Evolutionary conservation across 2,329 filamentous ascomycete species (phyloP).

Genomic region (Pseudogymnoascus sp.): DNA sequence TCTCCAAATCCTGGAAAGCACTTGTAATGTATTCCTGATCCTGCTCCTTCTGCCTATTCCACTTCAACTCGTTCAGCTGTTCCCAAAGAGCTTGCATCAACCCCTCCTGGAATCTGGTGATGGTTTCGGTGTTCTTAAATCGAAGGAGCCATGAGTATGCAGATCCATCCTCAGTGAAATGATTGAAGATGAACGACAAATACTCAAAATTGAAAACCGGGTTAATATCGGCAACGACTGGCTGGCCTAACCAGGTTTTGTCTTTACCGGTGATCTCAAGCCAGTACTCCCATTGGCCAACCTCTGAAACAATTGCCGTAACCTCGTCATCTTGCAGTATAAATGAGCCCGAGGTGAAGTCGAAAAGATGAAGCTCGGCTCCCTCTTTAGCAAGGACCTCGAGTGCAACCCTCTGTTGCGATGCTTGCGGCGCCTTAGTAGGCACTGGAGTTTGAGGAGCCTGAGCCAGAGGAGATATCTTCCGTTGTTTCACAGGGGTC

Average conservation of each 20-base stretch:
- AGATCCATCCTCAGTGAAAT: slow-evolving; percentile 79
- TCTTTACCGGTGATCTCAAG: slow-evolving; percentile 71
- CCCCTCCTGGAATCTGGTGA: slow-evolving; percentile 86
- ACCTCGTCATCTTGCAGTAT: slow-evolving; percentile 69
- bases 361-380: slow-evolving; percentile 88
- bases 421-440: slow-evolving; percentile 52
- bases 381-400: slow-evolving; percentile 68
- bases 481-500: slow-evolving; percentile 17
- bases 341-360: slow-evolving; percentile 81
- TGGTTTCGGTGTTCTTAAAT: slow-evolving; percentile 73
- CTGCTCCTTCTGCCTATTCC: slow-evolving; percentile 84
- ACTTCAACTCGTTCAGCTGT: slow-evolving; percentile 87
- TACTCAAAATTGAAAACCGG: slow-evolving; percentile 99
- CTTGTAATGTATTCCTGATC: slow-evolving; percentile 93
- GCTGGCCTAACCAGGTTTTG: slow-evolving; percentile 78
- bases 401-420: slow-evolving; percentile 41
- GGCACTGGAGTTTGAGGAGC: slow-evolving; percentile 33
- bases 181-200: slow-evolving; percentile 98
- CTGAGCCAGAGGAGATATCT: slow-evolving; percentile 23
- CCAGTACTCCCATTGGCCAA: slow-evolving; percentile 93
- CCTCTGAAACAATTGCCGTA: slow-evolving; percentile 71
- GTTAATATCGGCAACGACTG: slow-evolving; percentile 84
- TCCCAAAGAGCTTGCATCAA: slow-evolving; percentile 97
- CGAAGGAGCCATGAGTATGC: slow-evolving; percentile 93
- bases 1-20: slow-evolving; percentile 86